Evolutionary conservation across 2,329 filamentous ascomycete species (phyloP).

Genomic region (Ascochyta koolunga): DNA sequence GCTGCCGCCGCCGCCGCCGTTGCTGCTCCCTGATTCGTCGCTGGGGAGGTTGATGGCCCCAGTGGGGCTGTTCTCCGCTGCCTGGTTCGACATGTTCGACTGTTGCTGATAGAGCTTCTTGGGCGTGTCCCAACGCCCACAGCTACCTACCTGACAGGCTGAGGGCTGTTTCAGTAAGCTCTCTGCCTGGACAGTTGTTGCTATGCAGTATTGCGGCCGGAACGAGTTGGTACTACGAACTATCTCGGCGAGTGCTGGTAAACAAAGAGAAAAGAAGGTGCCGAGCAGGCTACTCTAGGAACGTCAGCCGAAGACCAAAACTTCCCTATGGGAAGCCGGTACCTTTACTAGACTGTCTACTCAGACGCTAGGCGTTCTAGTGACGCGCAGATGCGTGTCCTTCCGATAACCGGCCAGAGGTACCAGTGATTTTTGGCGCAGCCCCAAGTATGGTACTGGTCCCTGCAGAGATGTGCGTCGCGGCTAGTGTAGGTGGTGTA

Average conservation of each 20-base stretch:
- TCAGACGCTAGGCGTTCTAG: slow-evolving; percentile 1
- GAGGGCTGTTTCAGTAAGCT: background rate
- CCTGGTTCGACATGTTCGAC: slow-evolving; percentile 11
- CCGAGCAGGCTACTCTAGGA: slow-evolving; percentile 4
- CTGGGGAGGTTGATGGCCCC: slow-evolving; percentile 35
- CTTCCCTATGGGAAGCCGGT: background rate
- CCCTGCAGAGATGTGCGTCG: slow-evolving; percentile 4
- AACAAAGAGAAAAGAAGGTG: slow-evolving; percentile 7
- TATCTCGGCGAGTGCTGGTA: slow-evolving; percentile 21
- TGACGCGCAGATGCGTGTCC: slow-evolving; percentile 3
- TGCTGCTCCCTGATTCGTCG: slow-evolving; percentile 36
- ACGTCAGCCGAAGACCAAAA: background rate
- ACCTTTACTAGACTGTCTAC: slow-evolving; percentile 25
- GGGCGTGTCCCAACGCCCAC: background rate
- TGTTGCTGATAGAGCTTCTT: background rate
- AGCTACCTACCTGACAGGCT: background rate
- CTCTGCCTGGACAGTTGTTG: background rate
- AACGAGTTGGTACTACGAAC: slow-evolving; percentile 17
- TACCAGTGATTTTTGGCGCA: slow-evolving; percentile 1
- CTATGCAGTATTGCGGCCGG: slow-evolving; percentile 3
- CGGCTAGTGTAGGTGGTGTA: slow-evolving; percentile 26
- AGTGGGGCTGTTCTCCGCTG: slow-evolving; percentile 26
- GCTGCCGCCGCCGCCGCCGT: slow-evolving; percentile 25
- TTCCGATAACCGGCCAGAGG: slow-evolving; percentile 5
- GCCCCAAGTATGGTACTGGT: background rate